Percentiles rank a stretch among this genome's conserved stretches.
phyloP scores from a whole-genome alignment of 2,329 filamentous ascomycete genomes.

The Hirsutella minnesotensis region DNA sequence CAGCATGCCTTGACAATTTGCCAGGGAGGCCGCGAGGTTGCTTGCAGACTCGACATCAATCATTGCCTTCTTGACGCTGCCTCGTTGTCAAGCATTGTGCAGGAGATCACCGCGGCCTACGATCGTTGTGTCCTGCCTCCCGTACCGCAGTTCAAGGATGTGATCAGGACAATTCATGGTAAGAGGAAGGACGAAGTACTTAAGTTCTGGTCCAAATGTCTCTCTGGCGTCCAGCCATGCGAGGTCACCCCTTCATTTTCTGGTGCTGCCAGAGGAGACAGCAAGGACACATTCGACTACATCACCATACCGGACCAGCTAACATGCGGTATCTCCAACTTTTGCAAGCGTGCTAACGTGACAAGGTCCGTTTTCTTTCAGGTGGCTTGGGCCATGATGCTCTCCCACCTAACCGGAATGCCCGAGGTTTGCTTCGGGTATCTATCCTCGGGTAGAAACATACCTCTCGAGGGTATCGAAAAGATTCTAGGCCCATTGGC shows the following conservation, averaged over 20 bases:
- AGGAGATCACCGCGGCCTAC: not conserved
- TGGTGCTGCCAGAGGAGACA: not conserved
- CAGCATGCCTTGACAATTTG: constrained; percentile 1
- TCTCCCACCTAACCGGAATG: constrained; percentile 28
- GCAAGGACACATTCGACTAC: too few relatives aligned
- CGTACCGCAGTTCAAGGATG: not conserved
- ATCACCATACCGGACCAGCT: not conserved
- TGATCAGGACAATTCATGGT: not conserved
- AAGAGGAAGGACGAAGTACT: not conserved
- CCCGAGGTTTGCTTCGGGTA: constrained; percentile 40
- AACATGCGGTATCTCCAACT: not conserved
- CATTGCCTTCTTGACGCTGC: not conserved
- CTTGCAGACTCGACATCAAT: not conserved
- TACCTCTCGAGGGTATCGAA: constrained; percentile 32
- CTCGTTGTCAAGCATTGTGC: not conserved
- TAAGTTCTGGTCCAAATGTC: not conserved
- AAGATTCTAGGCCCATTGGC: constrained; percentile 39
- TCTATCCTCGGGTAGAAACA: constrained; percentile 37
- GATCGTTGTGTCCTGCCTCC: not conserved
- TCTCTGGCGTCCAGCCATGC: not conserved
- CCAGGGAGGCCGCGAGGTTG: not conserved
- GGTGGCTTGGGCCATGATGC: constrained; percentile 28
- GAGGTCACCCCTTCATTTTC: not conserved
- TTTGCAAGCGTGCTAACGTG: constrained; percentile 1
- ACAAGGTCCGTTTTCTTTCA: constrained; percentile 21